Evolutionary conservation across 441 rosid species (phyloP), one percentile per base, ranked within the genome.

Genomic region (Macaranga tanarius): DNA sequence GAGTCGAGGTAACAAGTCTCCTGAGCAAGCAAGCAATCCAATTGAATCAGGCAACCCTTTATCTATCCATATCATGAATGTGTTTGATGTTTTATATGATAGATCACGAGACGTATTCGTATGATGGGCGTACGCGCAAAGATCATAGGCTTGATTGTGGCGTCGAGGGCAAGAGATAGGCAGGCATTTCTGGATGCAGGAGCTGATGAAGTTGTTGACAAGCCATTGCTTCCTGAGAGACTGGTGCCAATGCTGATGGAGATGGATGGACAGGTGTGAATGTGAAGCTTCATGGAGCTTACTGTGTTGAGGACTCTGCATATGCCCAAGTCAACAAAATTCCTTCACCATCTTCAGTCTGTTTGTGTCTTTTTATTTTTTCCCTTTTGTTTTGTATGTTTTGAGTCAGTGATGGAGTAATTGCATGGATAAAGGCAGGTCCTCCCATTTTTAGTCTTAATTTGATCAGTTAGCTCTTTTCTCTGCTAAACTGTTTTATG

Each of bases 101-200:
- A 87, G 94, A 76, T 86, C 23, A 86, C 86, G 1, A 85, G 73
- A 76, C 72, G 76, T 74, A 76, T 86, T 16, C 82, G 89, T 56
- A 85, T 69, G 7, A 84, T 80, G 89, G 86, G 88, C n/a, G 83
- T 89, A 59, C 51, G 15, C 23, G 76, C 83, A 16, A 68, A 73
- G 86, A 89, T 86, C 3, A 61, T 83, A 15, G 90, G 90, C 10
- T 81, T 85, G 67, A 79, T 87, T 16, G 79, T 77, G 17, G 70
- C 48, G 20, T 66, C 42, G 38, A 0, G 25, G 3, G 79, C 79
- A 25, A 56, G 50, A 11, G 80, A 81, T 52, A 51, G 22, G 47
- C 64, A 5, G 38, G 77, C 68, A 69, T 85, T 84, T 73, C 80
- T 81, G 74, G 90, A 78, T 20, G 88, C 90, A 16, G 92, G 89